Evolutionary conservation across 495 filamentous ascomycete genomes (phyloP), one percentile per base, ranked within the genome.

Genomic region (Penicillium cinerascens): DNA sequence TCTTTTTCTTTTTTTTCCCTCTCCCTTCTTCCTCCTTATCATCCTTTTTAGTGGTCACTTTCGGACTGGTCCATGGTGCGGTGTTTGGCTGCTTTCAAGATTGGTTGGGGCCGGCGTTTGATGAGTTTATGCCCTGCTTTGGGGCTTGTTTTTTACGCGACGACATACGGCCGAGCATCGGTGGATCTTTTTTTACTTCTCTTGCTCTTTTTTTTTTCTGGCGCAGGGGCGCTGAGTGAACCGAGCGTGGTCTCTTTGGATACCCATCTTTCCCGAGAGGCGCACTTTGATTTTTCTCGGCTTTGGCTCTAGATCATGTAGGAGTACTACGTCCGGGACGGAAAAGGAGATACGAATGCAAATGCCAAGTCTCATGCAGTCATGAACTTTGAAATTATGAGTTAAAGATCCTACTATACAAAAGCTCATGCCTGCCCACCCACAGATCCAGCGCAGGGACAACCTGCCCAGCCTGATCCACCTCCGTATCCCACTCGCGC

Each of bases 321-420:
- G 68, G 67, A 76, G 46, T 72, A 74, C 25, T 33, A 36, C 40
- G 43, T 44, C 33, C 39, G 44, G 53, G 26, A 45, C n/a, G 54
- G 43, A 44, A 54, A 49, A 46, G 20, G 51, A 51, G 21, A 44
- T 44, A 61, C 26, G 56, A 59, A 52, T 61, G 55, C 55, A 58
- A 61, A 58, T 52, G 27, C 38, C 42, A 47, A 35, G 42, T 48
- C 27, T 38, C 47, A 35, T 49, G 26, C 38, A 33, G 23, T 35
- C 21, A 54, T 43, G 37, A 29, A 49, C 22, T 40, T 44, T 25
- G n/a, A 25, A 23, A 51, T 77, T 58, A 86, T 46, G 82, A 86
- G 66, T 98, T 97, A 61, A 98, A 98, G 44, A 98, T 97, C 65
- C 93, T 84, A 56, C 89, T 95, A 72, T 98, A 98, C 36, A 98